Evolutionary conservation across 371 early-diverging fungal species (phyloP).

Genomic region (Synchytrium microbalum): DNA sequence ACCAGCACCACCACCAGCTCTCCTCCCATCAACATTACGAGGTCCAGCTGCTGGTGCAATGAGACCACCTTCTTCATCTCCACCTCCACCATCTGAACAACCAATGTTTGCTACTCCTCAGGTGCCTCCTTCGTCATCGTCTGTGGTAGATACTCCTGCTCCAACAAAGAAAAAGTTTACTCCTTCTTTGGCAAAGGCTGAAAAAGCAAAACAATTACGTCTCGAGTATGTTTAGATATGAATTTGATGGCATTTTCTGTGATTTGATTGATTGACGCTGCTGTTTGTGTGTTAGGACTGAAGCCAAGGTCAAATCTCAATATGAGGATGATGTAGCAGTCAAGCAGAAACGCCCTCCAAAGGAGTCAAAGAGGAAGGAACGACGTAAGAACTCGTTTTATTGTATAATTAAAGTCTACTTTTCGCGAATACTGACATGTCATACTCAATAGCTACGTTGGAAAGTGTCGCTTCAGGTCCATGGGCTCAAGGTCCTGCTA

Average conservation of each 20-base stretch:
- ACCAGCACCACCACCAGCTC: no score
- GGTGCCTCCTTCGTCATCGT: background rate
- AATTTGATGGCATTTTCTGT: background rate
- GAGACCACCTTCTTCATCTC: background rate
- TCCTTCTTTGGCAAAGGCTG: background rate
- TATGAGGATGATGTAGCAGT: background rate
- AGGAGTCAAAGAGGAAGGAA: background rate
- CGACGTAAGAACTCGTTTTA: background rate
- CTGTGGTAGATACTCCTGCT: background rate
- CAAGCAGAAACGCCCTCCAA: background rate
- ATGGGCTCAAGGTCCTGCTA: constrained; percentile 1
- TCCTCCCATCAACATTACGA: no score
- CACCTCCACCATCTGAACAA: background rate
- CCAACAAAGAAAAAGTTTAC: background rate
- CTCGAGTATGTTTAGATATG: background rate
- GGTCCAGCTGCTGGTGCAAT: no score
- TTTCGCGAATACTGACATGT: background rate
- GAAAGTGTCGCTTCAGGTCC: background rate
- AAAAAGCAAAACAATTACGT: background rate
- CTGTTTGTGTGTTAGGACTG: background rate
- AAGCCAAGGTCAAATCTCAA: background rate
- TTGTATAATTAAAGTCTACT: background rate
- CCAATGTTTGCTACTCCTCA: background rate
- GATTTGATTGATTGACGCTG: background rate
- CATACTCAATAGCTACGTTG: background rate